Percentiles rank a stretch among this genome's conserved stretches.
phyloP scores from a whole-genome alignment of 1,139 yeast genomes.

The Blastobotrys aristatus region DNA sequence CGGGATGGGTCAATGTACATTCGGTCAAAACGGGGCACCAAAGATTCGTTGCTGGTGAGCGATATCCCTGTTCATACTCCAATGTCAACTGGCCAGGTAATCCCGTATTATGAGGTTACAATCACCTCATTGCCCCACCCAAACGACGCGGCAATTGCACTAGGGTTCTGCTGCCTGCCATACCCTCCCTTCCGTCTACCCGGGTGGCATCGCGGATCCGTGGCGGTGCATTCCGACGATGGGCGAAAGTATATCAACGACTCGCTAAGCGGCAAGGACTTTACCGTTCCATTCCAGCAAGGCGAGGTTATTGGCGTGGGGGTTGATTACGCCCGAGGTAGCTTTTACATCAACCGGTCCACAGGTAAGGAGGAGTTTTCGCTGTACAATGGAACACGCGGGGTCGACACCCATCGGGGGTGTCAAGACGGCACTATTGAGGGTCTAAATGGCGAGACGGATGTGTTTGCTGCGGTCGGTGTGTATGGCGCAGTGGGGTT shows the following conservation, averaged over 20 bases:
- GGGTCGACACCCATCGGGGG: conserved; percentile 20
- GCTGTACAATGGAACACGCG: conserved; percentile 15
- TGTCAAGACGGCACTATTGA: conserved; percentile 24
- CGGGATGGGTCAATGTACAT: conserved; percentile 19
- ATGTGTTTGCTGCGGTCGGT: conserved; percentile 30
- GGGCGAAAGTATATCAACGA: conserved; percentile 30
- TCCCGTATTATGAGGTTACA: conserved; percentile 28
- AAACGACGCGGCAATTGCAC: conserved; percentile 24
- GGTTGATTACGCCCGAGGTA: conserved; percentile 22
- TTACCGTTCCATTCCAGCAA: conserved; percentile 21
- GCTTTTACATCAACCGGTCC: conserved; percentile 23
- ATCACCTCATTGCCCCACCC: conserved; percentile 24
- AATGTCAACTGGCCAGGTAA: conserved; percentile 10
- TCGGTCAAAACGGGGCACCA: conserved; percentile 18
- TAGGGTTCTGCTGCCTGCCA: conserved; percentile 29
- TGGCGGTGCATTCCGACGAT: conserved; percentile 32
- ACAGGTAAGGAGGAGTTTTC: conserved; percentile 26
- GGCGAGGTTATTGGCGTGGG: conserved; percentile 30
- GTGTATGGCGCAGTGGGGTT: conserved; percentile 28
- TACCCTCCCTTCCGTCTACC: conserved; percentile 31
- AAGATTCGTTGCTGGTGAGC: conserved; percentile 24
- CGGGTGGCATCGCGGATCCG: conserved; percentile 32
- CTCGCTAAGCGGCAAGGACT: conserved; percentile 25
- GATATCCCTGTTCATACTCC: conserved; percentile 24
- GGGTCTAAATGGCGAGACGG: conserved; percentile 25